Evolutionary conservation across 208 protist genomes (phyloP), one percentile per base, ranked within the genome.

Genomic region (Trypanosoma boissoni): DNA sequence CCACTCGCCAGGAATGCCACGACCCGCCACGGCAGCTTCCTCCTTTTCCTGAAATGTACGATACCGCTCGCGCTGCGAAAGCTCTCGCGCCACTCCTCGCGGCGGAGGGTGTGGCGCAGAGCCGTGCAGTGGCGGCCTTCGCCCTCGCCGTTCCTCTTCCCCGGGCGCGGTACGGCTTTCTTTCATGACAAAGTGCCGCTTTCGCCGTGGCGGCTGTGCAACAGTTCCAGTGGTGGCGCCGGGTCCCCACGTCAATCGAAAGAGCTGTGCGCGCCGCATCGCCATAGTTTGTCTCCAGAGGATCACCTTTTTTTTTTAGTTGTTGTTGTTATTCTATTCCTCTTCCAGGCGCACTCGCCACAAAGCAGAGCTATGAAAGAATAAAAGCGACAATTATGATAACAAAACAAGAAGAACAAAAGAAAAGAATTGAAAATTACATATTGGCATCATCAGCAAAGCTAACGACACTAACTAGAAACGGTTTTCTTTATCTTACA

Each of bases 61-160:
- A 20, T 78, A 69, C 32, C 70, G 57, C 58, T 74, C 58, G 14
- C 69, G 75, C 54, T 81, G 75, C 3, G 69, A 80, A 10, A 75
- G 46, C 24, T 48, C 31, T 31, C 57, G 64, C 14, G 64, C 36
- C 5, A 71, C 23, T 18, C 56, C 56, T 18, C 36, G 10, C 4
- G 46, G 29, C 2, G 64, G 36, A 2, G 54, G 34, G 48, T 39
- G 31, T 10, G 64, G 41, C n/a, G 32, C 26, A 28, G 55, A 29
- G 4, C 27, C 31, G 26, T 21, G 34, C 7, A 31, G 14, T 8
- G 21, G 7, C 14, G 51, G 41, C 14, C 12, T 18, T 21, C 24
- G 27, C 16, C 9, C 14, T 57, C 18, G 31, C 8, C 34, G 6
- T 39, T 12, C 34, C 6, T 39, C 34, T 6, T n/a, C n/a, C n/a